Evolutionary conservation across 306 rosid genomes (phyloP), one percentile per base, ranked within the genome.

Genomic region (Vigna trinervia): DNA sequence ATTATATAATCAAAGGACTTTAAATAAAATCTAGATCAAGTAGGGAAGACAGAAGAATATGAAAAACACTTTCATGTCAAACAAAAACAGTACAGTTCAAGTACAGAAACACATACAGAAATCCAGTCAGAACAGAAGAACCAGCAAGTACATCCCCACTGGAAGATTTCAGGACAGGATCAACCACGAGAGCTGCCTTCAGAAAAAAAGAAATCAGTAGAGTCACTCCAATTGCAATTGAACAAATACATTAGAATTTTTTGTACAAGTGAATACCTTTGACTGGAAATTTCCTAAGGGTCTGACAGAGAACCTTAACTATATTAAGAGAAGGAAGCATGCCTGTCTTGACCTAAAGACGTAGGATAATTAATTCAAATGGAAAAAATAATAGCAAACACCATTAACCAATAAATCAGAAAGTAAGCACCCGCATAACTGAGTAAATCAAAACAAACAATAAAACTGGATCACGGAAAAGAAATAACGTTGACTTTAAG

Each of bases 151-250:
- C 83, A 81, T 92, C 96, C 73, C 97, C 97, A 77, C 96, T 92
- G 46, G 98, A 90, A 78, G 97, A 94, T 81, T 90, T 89, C 98
- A 92, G 90, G 62, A 94, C 97, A 58, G 98, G 98, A 86, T 94
- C 98, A 85, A 94, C 93, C 78, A 94, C 98, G 84, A 94, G 86
- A 88, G 95, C 97, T 94, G 85, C 85, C 89, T 88, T 87, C 87
- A 87, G 65, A 83, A 43, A 87, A 64, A 43, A 77, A 59, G 4
- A 74, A 87, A 66, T 75, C 69, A 83, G 76, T 46, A 82, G 72
- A 80, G 36, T 78, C 69, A 41, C 46, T 79, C 19, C n/a, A 22
- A 38, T 75, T 22, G 69, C 78, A 80, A 54, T 17, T 46, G 53
- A 76, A 75, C 58, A 67, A 54, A 69, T 36, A 73, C 8, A 14